Percentiles rank a stretch among this genome's conserved stretches.
These are phyloP conservation scores for Coemansia sp. DNA, from an alignment of 192 early-diverging fungal species.

Conservation along the genomic window DNA sequence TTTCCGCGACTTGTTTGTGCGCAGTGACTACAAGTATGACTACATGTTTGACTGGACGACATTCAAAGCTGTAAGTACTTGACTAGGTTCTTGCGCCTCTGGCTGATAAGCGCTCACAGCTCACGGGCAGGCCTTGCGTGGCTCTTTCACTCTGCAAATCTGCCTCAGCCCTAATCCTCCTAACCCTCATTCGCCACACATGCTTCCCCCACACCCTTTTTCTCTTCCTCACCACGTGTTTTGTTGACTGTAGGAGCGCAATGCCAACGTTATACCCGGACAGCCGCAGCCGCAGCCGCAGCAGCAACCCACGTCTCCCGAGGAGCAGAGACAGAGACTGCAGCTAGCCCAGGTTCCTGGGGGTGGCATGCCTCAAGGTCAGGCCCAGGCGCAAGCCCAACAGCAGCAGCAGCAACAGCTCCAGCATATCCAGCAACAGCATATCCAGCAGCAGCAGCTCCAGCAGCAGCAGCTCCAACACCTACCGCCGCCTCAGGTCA, in stretches of 20 bases:
- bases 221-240: neutral
- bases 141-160: neutral
- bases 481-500: conserved; percentile 26
- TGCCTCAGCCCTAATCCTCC: neutral
- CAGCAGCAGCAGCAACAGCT: conserved; percentile 30
- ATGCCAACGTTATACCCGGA: conserved; percentile 14
- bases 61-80: conserved; percentile 43
- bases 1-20: conserved; percentile 79
- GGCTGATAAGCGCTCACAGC: neutral
- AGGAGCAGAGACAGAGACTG: no score
- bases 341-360: neutral
- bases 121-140: no score
- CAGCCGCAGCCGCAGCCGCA: conserved; percentile 11
- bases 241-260: conserved; percentile 29
- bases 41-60: conserved; percentile 89
- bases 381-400: neutral
- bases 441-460: conserved; percentile 15
- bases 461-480: conserved; percentile 24
- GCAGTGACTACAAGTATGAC: conserved; percentile 79
- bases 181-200: no score
- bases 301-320: conserved; percentile 4
- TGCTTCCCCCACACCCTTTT: neutral
- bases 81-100: no score
- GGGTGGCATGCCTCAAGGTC: conserved; percentile 1
- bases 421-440: conserved; percentile 14